These are phyloP conservation scores for Casuarina glauca DNA, from an alignment of 306 rosid genomes.

Conservation along the genomic window DNA sequence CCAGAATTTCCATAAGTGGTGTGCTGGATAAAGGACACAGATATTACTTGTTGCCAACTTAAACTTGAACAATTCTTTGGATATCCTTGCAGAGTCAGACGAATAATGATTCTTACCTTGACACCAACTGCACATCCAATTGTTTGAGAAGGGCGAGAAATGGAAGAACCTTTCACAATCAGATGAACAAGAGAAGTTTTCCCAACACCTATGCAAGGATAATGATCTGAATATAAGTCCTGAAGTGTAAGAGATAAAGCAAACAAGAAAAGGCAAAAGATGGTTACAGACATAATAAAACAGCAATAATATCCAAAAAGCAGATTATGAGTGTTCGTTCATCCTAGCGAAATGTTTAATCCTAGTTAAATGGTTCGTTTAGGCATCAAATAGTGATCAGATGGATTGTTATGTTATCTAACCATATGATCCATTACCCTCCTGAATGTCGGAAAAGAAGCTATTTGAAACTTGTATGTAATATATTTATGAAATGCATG, in stretches of 20 bases:
- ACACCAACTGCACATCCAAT: slow-evolving; percentile 91
- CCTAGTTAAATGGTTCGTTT: background rate
- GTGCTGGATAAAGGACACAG: slow-evolving; percentile 50
- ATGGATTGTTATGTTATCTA: too few species aligned
- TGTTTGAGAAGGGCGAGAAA: slow-evolving; percentile 73
- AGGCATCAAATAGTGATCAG: background rate
- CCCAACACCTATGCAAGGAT: slow-evolving; percentile 73
- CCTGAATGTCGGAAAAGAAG: background rate
- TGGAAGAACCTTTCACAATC: slow-evolving; percentile 80
- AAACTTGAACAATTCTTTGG: slow-evolving; percentile 22
- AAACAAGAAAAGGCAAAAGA: background rate
- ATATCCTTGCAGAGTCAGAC: slow-evolving; percentile 7
- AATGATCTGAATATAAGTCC: slow-evolving; percentile 15
- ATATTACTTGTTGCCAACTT: slow-evolving; percentile 20
- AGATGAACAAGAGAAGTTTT: slow-evolving; percentile 88
- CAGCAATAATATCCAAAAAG: background rate
- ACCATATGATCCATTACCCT: background rate
- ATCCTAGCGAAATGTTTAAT: background rate
- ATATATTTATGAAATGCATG: background rate
- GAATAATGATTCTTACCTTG: slow-evolving; percentile 48
- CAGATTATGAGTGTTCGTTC: background rate
- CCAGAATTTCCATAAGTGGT: slow-evolving; percentile 72
- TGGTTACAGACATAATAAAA: background rate
- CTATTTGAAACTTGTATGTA: background rate
- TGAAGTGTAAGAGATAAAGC: background rate